Evolutionary conservation across 139 green algal species (phyloP).

Genomic region (Astrephomene gubernaculifera): DNA sequence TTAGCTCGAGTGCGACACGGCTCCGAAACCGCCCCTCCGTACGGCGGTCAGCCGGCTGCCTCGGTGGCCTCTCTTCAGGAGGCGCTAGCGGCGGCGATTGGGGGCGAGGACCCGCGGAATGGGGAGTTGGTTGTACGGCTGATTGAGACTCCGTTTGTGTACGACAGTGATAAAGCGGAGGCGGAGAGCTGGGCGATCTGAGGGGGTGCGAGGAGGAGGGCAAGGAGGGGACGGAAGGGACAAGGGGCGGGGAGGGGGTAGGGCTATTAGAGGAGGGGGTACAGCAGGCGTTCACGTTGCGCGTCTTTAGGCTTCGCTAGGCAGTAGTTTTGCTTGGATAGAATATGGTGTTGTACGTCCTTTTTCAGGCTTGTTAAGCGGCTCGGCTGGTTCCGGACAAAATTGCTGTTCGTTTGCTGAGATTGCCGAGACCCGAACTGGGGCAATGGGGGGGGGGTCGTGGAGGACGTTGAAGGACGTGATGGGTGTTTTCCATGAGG

Average conservation of each 20-base stretch:
- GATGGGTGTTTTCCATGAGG: too few species aligned
- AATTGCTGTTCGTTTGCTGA: too few species aligned
- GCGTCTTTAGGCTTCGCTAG: not conserved
- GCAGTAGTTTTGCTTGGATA: not conserved
- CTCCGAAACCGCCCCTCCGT: not conserved
- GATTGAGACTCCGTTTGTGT: slow-evolving; percentile 58
- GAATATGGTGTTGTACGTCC: not conserved
- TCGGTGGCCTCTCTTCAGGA: not conserved
- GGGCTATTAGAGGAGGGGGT: not conserved
- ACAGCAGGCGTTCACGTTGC: not conserved
- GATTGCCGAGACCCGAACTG: too few species aligned
- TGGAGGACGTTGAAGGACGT: too few species aligned
- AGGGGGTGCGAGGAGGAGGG: not conserved
- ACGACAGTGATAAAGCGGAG: slow-evolving; percentile 32
- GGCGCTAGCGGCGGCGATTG: slow-evolving; percentile 64
- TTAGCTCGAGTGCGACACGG: not conserved
- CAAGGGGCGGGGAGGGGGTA: not conserved
- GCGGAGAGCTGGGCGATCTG: slow-evolving; percentile 43
- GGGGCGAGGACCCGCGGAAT: slow-evolving; percentile 75
- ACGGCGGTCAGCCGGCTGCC: not conserved
- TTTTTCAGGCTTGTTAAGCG: not conserved
- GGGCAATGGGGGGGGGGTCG: too few species aligned
- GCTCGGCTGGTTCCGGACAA: not conserved
- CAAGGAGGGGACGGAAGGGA: too few species aligned
- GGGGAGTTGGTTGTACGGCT: slow-evolving; percentile 71